Base-by-base conservation (phyloP, 2,329 filamentous ascomycete genomes). In the Talaromyces sp. region DNA sequence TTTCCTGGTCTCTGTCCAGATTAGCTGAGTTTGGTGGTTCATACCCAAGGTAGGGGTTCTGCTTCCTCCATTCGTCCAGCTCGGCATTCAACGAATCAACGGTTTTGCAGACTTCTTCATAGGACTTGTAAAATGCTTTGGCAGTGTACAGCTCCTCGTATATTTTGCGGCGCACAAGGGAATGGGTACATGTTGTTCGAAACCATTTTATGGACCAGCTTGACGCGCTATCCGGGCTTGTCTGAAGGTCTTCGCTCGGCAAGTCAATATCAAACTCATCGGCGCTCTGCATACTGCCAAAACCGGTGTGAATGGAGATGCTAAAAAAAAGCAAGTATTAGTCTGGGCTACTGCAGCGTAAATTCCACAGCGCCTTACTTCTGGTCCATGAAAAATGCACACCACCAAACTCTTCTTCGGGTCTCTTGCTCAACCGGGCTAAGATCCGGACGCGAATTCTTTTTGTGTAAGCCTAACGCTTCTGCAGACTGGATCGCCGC, bases 211-310 rank as follows among this genome's bases (percentile, higher is more conserved):
- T 89, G 69, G 95, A 95, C 60, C 88, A 87, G 70, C 90, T 91
- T 6, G 88, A 85, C 41, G 96, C 78, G 3, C 91, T 89, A 50
- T 55, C 27, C 35, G 31, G 17, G 60, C 92, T 92, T 60, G 95
- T 89, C 61, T 93, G 91, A 68, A 91, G 90, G 58, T 91, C 89
- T 58, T 91, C 89, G 64, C 90, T 89, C 0, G 93, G 93, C 35
- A 98, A 82, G 49, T 96, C 92, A 14, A 98, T 91, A 68, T 96
- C 96, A 86, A 96, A 95, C 66, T 90, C 87, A 65, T 90, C 87
- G 59, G 88, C 86, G 64, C 89, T 86, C 70, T 89, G 87, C 11
- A 84, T 82, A 10, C 86, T 86, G 6, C 87, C 86, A 63, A 85
- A 82, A 53, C 88, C 88, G 19, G 85, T 85, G 29, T 87, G 81